These are phyloP conservation scores for Lyophyllum semitale DNA, from an alignment of 768 basidiomycete species.

Conservation along the genomic window DNA sequence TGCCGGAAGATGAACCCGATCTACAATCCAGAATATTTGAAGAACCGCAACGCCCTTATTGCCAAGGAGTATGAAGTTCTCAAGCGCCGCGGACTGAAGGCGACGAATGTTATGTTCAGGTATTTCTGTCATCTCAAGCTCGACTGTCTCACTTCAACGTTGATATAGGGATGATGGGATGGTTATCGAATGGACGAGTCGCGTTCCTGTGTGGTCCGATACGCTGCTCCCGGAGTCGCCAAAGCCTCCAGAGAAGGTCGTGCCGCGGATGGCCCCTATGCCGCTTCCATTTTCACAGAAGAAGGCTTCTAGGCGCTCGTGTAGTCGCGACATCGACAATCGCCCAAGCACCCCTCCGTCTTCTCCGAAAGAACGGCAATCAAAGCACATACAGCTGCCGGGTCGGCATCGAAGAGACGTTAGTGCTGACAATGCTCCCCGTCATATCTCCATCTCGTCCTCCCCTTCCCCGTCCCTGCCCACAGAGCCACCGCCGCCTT, in stretches of 20 bases:
- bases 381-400: not conserved
- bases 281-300: not conserved
- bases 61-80: conserved; percentile 21
- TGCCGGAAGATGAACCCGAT: conserved; percentile 22
- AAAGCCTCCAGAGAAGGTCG: not conserved
- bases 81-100: conserved; percentile 21
- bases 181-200: conserved; percentile 36
- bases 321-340: not conserved
- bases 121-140: conserved; percentile 4
- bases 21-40: conserved; percentile 14
- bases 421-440: not conserved
- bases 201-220: conserved; percentile 35
- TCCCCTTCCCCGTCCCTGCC: not conserved
- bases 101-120: conserved; percentile 23
- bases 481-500: not conserved
- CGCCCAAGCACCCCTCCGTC: not conserved
- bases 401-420: not conserved
- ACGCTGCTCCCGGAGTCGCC: conserved; percentile 17
- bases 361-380: not conserved
- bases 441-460: not conserved
- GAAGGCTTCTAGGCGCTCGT: not conserved
- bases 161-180: conserved; percentile 33
- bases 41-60: conserved; percentile 22
- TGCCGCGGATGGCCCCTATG: not conserved
- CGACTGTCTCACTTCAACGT: not conserved